Conservation (phyloP, 139 green algal species). For the Chlorella sp. region DNA sequence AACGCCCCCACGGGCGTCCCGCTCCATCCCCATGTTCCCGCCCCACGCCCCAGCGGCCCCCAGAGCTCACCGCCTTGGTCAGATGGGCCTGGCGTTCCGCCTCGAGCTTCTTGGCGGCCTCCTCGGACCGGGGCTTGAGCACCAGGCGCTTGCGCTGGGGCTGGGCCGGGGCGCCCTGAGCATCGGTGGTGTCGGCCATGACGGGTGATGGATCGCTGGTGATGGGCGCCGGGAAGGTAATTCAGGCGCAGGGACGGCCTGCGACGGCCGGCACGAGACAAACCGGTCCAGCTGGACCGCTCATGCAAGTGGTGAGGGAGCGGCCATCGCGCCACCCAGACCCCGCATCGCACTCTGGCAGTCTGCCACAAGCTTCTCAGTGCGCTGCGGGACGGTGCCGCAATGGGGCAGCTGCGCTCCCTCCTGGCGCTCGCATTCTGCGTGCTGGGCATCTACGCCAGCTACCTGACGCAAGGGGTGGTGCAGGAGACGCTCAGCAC, state of each 20-base stretch:
- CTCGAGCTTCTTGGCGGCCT: constrained; percentile 36
- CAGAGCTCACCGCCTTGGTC: not conserved
- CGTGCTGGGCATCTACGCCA: constrained; percentile 87
- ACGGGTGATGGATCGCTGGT: not conserved
- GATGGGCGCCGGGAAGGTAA: not conserved
- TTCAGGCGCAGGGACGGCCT: not conserved
- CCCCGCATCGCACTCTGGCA: too few relatives aligned
- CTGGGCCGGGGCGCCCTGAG: not conserved
- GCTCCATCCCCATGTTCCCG: too few relatives aligned
- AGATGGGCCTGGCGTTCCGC: constrained; percentile 26
- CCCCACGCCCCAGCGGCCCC: not conserved
- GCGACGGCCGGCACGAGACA: not conserved
- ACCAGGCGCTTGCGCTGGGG: constrained; percentile 23
- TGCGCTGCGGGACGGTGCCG: too few relatives aligned
- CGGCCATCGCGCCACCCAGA: not conserved
- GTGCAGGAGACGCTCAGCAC: constrained; percentile 89
- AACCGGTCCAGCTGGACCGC: too few relatives aligned
- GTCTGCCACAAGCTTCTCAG: too few relatives aligned
- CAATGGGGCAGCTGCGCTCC: not conserved
- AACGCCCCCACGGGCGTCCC: too few relatives aligned
- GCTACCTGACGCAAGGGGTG: constrained; percentile 87
- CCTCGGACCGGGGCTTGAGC: constrained; percentile 42
- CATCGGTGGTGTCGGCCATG: not conserved
- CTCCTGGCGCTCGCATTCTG: constrained; percentile 67
- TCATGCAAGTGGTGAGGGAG: too few relatives aligned